Base-by-base conservation (phyloP, 257 asterid genomes). In the Voacanga thouarsii region DNA sequence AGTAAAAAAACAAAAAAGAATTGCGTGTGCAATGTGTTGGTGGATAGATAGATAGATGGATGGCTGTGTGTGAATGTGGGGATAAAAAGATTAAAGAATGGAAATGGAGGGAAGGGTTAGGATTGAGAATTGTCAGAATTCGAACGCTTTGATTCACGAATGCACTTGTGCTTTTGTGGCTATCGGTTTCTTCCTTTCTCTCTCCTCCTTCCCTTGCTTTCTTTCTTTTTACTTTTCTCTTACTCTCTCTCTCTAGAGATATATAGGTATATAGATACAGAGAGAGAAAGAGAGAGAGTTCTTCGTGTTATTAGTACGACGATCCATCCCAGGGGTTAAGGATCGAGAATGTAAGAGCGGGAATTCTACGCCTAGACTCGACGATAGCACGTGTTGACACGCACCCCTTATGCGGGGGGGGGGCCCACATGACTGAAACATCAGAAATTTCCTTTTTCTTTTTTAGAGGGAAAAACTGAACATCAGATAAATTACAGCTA, bases 41-140 rank as follows among this genome's bases (percentile, higher is more conserved):
- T 33, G 37, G 37, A 33, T 33, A 33, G 37, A 33, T 33, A 33
- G 68, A 63, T 60, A 60, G 67, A 56, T 56, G 39, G 45, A 33
- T 16, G 26, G 47, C 37, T 65, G 47, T 15, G 71, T 5, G 71
- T 43, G 53, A 66, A 33, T 66, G 71, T 33, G 21, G 43, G 47
- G 18, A 45, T 28, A 71, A 71, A 79, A 79, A 72, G 74, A 63
- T 45, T 79, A 79, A 73, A 79, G 79, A 79, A 79, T 71, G 64
- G 76, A 53, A 55, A 37, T 18, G 45, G 75, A 44, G 10, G 75
- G 41, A 45, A 69, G 77, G 80, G 80, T 80, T 67, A 80, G 65
- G 80, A 75, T 69, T 80, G 79, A 75, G 74, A 76, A 70, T 71
- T 59, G 84, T 68, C 77, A 80, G 73, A 59, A 49, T 37, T 66